phyloP scores from a whole-genome alignment of 768 basidiomycete species.

The Rhodocollybia butyracea region DNA sequence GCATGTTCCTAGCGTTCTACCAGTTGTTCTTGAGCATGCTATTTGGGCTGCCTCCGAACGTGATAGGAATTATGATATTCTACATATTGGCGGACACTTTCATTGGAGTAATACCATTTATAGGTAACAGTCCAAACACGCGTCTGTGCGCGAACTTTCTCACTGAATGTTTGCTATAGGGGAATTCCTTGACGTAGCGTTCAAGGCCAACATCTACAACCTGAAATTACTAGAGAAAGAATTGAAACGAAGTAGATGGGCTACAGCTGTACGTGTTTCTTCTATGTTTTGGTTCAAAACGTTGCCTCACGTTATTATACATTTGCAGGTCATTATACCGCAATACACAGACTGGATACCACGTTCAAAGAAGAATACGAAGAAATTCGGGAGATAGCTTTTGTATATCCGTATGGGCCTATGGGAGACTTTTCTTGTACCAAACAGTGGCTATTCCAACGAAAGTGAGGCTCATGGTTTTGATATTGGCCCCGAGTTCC shows the following conservation, averaged over 20 bases:
- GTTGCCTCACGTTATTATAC: background rate
- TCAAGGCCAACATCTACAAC: constrained; percentile 13
- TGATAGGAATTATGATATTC: constrained; percentile 9
- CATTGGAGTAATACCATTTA: constrained; percentile 10
- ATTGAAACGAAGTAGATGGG: constrained; percentile 7
- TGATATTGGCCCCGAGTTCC: too few species aligned
- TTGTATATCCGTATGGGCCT: too few species aligned
- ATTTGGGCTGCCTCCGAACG: constrained; percentile 8
- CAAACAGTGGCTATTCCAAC: too few species aligned
- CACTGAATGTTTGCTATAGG: background rate
- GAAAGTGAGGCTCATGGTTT: too few species aligned
- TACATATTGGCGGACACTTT: constrained; percentile 8
- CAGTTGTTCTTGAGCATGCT: constrained; percentile 12
- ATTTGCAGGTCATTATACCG: constrained; percentile 9
- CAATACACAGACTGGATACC: constrained; percentile 10
- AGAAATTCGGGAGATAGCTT: constrained; percentile 1
- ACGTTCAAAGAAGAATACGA: background rate
- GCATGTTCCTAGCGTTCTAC: constrained; percentile 8
- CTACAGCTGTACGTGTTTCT: constrained; percentile 1
- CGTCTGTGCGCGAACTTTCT: background rate
- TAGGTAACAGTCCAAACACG: too few species aligned
- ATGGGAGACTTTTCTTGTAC: too few species aligned
- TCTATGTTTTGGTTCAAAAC: too few species aligned
- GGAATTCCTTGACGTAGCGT: constrained; percentile 12
- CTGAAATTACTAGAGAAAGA: constrained; percentile 11